Conservation (phyloP, 2,329 filamentous ascomycete genomes). For the Monascus ruber region DNA sequence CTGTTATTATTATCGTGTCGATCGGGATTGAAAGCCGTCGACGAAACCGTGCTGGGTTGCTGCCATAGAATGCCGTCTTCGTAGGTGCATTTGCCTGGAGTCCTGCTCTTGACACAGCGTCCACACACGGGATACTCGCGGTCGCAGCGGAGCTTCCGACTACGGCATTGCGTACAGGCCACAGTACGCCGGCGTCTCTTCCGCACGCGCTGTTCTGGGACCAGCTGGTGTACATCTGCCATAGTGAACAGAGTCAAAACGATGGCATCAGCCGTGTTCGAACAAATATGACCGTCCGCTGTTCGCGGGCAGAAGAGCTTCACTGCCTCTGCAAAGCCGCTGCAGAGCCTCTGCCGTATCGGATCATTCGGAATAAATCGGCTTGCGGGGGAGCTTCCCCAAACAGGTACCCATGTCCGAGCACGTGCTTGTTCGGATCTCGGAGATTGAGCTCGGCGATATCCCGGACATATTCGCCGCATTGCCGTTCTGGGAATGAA, state of each 20-base stretch:
- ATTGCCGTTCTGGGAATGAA: no score
- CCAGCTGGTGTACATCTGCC: not conserved
- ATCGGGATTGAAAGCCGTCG: constrained; percentile 8
- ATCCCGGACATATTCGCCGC: no score
- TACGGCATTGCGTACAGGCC: constrained; percentile 32
- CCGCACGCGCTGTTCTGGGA: constrained; percentile 17
- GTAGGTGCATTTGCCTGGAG: constrained; percentile 26
- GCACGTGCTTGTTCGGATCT: no score
- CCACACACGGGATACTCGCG: constrained; percentile 30
- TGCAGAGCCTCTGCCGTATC: no score
- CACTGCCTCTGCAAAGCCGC: no score
- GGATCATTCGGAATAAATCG: no score
- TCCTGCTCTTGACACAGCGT: constrained; percentile 27
- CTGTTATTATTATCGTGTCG: not conserved
- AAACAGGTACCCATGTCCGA: no score
- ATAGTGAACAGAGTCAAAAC: not conserved
- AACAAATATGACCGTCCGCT: no score
- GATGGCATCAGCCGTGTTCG: no score
- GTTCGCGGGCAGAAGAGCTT: no score
- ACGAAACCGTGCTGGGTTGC: constrained; percentile 23
- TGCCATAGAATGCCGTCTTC: constrained; percentile 31
- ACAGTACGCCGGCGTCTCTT: constrained; percentile 30
- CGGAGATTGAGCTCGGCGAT: no score
- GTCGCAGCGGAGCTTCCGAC: constrained; percentile 32
- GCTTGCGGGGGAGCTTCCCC: no score